Base-by-base conservation (phyloP, 257 asterid species). In the Lithospermum erythrorhizon region DNA sequence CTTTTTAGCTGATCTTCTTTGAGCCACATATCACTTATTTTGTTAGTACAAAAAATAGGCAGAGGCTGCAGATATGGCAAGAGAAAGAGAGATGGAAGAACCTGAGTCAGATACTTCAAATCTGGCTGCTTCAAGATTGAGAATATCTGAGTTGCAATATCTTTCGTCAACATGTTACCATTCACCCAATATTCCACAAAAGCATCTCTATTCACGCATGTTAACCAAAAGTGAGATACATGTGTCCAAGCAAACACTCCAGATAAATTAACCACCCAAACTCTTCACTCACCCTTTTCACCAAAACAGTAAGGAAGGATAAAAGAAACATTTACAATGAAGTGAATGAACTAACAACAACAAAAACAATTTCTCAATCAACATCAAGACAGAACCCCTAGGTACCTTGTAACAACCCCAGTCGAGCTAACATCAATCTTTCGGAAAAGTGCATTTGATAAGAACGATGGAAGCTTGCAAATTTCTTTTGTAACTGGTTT, bases 391-490 rank as follows among this genome's bases (percentile, higher is more conserved):
- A 53, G 55, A 21, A 56, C 21, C 30, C 57, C 3, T 49, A 62
- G 61, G 59, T 81, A 93, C 99, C 96, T 85, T 78, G 97, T 86
- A 55, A 93, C 82, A 52, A 78, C 65, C 60, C 99, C 96, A 55
- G 81, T 76, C 66, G 80, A 64, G 68, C 74, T 81, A 32, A 75
- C 74, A 65, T 93, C 99, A n/a, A 89, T 93, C 81, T 79, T 89
- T 73, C 78, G 81, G 72, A 93, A 93, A 69, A 93, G 87, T 30
- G 75, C 81, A 57, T 85, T 47, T 53, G 99, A 93, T 78, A 89
- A 89, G 90, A 93, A 93, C 27, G 99, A 89, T 1, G 99, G 99
- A 32, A 93, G 96, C 94, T 93, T 93, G 87, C 99, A 93, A 24
- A 93, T 80, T 72, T 93, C 99, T 77, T 89, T 86, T 1, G 95